These are phyloP conservation scores for Talaromyces sp. DNA, from an alignment of 2,329 filamentous ascomycete genomes.

Conservation along the genomic window DNA sequence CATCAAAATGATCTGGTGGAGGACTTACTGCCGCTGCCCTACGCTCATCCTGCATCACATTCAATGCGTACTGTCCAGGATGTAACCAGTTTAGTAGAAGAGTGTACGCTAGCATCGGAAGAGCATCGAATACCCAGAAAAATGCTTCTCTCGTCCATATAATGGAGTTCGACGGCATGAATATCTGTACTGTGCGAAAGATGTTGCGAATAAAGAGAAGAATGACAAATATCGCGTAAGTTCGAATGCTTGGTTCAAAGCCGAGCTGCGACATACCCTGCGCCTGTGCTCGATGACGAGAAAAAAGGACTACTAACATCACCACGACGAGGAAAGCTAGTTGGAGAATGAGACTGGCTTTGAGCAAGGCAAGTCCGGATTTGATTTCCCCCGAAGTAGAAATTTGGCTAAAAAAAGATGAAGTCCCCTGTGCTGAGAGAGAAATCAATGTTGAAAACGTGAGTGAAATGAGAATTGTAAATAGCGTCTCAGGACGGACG, in stretches of 20 bases:
- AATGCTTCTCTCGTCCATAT: conserved; percentile 11
- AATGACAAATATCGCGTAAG: background rate
- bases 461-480: background rate
- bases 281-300: background rate
- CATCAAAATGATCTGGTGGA: background rate
- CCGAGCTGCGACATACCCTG: background rate
- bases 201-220: background rate
- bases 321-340: background rate
- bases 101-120: conserved; percentile 8
- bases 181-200: conserved; percentile 12
- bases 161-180: conserved; percentile 5
- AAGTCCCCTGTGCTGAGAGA: background rate
- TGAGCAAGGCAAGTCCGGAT: background rate
- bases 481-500: background rate
- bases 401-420: background rate
- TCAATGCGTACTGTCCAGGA: background rate
- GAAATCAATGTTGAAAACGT: background rate
- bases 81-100: background rate
- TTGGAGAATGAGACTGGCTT: background rate
- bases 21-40: background rate
- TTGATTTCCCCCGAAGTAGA: background rate
- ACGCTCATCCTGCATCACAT: background rate
- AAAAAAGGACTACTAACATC: background rate
- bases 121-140: conserved; percentile 13
- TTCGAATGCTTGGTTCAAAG: background rate